These are phyloP conservation scores for Abelmoschus esculentus DNA, from an alignment of 345 rosid genomes.

Conservation along the genomic window DNA sequence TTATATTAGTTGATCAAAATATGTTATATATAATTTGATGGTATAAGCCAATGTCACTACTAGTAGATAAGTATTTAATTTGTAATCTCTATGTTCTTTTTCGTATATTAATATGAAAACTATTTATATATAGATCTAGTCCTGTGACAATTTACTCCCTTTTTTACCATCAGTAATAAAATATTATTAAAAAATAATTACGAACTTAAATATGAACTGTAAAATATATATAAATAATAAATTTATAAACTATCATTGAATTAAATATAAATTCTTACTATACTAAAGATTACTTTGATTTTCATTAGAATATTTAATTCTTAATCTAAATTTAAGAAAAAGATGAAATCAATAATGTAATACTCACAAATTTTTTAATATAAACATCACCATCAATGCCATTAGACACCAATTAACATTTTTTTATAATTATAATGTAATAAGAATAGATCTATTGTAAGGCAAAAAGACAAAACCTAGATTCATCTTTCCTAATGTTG, in stretches of 20 bases:
- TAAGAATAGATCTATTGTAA: constrained; percentile 24
- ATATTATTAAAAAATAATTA: too few relatives aligned
- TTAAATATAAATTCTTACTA: too few relatives aligned
- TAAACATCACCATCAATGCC: too few relatives aligned
- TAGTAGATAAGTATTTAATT: neutral
- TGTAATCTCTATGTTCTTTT: constrained; percentile 2
- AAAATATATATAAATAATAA: too few relatives aligned
- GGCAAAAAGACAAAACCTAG: constrained; percentile 41
- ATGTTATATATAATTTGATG: constrained; percentile 6
- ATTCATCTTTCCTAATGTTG: constrained; percentile 34
- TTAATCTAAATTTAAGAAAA: too few relatives aligned
- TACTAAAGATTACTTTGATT: too few relatives aligned
- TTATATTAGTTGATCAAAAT: neutral
- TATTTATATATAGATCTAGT: neutral
- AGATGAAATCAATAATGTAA: too few relatives aligned
- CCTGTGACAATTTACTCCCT: neutral
- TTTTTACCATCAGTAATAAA: neutral
- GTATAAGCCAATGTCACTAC: constrained; percentile 6
- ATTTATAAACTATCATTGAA: too few relatives aligned
- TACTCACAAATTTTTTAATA: too few relatives aligned
- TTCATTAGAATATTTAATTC: too few relatives aligned
- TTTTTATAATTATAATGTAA: constrained; percentile 12
- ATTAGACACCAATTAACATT: too few relatives aligned
- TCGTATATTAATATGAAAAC: neutral
- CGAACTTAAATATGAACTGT: too few relatives aligned